Base-by-base conservation (phyloP, 306 rosid genomes). In the Cucumis cinereus region DNA sequence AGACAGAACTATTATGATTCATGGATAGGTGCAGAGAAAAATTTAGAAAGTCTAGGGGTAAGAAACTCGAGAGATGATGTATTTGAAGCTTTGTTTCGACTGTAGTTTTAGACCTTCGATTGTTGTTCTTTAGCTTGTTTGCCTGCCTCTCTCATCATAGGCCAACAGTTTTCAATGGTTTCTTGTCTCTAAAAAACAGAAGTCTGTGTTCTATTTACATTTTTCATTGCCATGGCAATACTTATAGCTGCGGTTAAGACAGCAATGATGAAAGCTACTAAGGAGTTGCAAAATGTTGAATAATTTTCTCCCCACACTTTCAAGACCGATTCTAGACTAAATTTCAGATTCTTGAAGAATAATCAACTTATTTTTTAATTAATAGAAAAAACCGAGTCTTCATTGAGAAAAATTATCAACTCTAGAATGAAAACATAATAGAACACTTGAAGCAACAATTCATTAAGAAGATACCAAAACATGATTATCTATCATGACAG, bases 331-430 rank as follows among this genome's bases (percentile, higher is more conserved):
- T 71, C 59, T 26, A 41, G 56, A 70, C 24, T 70, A 26, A 41
- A 47, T 70, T 70, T 70, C 74, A 70, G 53, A 70, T 47, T 70
- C 75, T 45, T 70, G 41, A 70, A 70, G 75, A 70, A 47, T 47
- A 70, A 70, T 47, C 75, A 70, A 70, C 41, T 71, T 45, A 12
- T 45, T 45, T 11, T 11, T 45, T 45, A 1, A 4, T 45, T 2
- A 12, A 30, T 30, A 30, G 35, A 30, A 45, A 16, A 13, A 45
- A 45, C 52, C 1, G 52, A 50, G 55, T 8, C n/a, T 50, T 50
- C 55, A 16, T 50, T 50, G n/a, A 50, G 55, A 71, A 71, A 43
- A 72, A 50, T 50, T 50, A 72, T 52, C 76, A 72, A 72, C 61
- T 72, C 60, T 24, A 7, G 40, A 50, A 30, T 72, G 61, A 72